Base-by-base conservation (phyloP, 257 asterid species). In the Parsonsia alboflavescens region DNA sequence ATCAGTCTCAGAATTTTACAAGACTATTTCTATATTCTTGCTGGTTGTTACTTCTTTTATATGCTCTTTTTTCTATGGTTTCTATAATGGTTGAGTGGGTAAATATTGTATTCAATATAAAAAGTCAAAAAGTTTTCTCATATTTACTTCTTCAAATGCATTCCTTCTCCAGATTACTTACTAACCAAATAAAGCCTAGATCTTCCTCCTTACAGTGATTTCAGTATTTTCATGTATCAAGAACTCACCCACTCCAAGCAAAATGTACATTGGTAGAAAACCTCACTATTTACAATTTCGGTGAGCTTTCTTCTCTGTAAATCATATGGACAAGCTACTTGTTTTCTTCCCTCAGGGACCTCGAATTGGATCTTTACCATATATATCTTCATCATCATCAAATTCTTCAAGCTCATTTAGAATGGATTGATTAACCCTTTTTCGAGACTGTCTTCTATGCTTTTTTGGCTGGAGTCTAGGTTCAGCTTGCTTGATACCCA, bases 381-480 rank as follows among this genome's bases (percentile, higher is more conserved):
- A 81, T 53, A 50, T 54, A 61, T 90, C 87, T 17, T 87, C 89
- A 6, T 89, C 87, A 36, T 87, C 86, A 7, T 89, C 96, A 26
- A 77, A 79, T 76, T 92, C 97, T 61, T 95, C 93, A 79, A 89
- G 68, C 74, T 84, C 96, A 75, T 87, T 89, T 53, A 89, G 83
- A 45, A 92, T 24, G 22, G 97, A 92, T 83, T 95, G 98, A 72
- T 92, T 95, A 73, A 89, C 80, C n/a, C 67, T 83, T 88, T 90
- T 95, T 73, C 99, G 98, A 13, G 98, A 95, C 76, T 78, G 90
- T 83, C 98, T 89, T 84, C 99, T 85, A 84, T 90, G 96, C 84
- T 92, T 92, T 86, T 95, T 95, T 8, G 84, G 75, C 76, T 95
- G 96, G 83, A 92, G 75, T 75, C 96, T 87, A 5, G 99, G 98